Conservation (phyloP, 1,284 basidiomycete genomes). For the Cutaneotrichosporon sp. region DNA sequence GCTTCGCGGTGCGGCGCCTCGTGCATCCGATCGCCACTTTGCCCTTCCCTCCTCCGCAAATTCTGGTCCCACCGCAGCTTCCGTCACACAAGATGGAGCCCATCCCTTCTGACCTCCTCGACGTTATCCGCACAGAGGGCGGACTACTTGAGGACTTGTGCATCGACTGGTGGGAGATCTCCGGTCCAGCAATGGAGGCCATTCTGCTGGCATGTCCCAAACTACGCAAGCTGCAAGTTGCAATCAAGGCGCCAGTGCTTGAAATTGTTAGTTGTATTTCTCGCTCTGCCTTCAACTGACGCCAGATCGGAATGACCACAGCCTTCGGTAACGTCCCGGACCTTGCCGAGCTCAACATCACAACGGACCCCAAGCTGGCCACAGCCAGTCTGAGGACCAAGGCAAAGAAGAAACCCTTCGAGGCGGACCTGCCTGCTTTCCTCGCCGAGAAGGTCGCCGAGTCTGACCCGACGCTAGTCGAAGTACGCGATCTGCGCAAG, state of each 20-base stretch:
- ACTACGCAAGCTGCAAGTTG: constrained; percentile 18
- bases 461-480: constrained; percentile 21
- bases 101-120: constrained; percentile 17
- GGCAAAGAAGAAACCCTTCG: background rate
- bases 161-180: constrained; percentile 32
- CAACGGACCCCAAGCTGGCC: constrained; percentile 14
- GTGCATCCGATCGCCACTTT: constrained; percentile 23
- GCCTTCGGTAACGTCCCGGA: constrained; percentile 18
- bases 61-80: constrained; percentile 10
- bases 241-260: constrained; percentile 14
- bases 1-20: constrained; percentile 21
- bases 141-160: constrained; percentile 17
- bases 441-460: constrained; percentile 15
- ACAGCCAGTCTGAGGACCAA: constrained; percentile 10
- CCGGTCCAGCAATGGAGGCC: constrained; percentile 11
- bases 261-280: constrained; percentile 17
- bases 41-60: constrained; percentile 20
- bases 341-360: constrained; percentile 20
- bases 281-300: background rate
- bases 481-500: constrained; percentile 28
- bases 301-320: constrained; percentile 18
- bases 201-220: constrained; percentile 15
- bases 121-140: constrained; percentile 16
- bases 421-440: constrained; percentile 2
- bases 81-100: constrained; percentile 6